phyloP scores from a whole-genome alignment of 345 rosid genomes.

The Camelina hispida region DNA sequence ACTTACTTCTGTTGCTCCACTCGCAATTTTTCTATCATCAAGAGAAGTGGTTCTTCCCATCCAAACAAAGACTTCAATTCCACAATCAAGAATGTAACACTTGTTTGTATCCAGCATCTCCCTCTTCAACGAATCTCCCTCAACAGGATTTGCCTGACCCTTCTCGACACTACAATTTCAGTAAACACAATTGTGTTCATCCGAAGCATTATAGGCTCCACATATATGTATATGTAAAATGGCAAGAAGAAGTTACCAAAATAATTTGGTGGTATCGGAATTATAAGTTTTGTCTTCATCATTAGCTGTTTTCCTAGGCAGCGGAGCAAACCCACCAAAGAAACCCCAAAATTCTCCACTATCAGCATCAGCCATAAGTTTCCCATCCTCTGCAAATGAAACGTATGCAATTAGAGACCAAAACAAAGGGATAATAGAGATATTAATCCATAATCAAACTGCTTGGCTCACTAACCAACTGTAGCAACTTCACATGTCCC shows the following conservation, averaged over 20 bases:
- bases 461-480: constrained; percentile 68
- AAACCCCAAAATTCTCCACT: constrained; percentile 97
- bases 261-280: constrained; percentile 58
- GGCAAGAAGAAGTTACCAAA: constrained; percentile 55
- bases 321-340: constrained; percentile 99
- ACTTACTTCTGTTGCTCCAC: constrained; percentile 47
- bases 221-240: background rate
- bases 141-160: constrained; percentile 78
- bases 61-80: constrained; percentile 49
- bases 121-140: constrained; percentile 71
- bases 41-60: constrained; percentile 51
- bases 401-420: constrained; percentile 35
- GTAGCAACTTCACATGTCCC: constrained; percentile 96
- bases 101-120: constrained; percentile 79
- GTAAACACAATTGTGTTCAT: constrained; percentile 36
- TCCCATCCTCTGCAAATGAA: constrained; percentile 83
- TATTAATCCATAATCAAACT: constrained; percentile 21
- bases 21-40: constrained; percentile 49
- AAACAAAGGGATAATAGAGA: constrained; percentile 19
- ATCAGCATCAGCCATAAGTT: constrained; percentile 96
- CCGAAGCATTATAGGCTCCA: constrained; percentile 34
- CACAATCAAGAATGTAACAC: constrained; percentile 58
- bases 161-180: constrained; percentile 65
- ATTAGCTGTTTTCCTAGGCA: constrained; percentile 73
- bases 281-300: constrained; percentile 57